Evolutionary conservation across 2,329 filamentous ascomycete species (phyloP).

Genomic region (Drechslera avenae): DNA sequence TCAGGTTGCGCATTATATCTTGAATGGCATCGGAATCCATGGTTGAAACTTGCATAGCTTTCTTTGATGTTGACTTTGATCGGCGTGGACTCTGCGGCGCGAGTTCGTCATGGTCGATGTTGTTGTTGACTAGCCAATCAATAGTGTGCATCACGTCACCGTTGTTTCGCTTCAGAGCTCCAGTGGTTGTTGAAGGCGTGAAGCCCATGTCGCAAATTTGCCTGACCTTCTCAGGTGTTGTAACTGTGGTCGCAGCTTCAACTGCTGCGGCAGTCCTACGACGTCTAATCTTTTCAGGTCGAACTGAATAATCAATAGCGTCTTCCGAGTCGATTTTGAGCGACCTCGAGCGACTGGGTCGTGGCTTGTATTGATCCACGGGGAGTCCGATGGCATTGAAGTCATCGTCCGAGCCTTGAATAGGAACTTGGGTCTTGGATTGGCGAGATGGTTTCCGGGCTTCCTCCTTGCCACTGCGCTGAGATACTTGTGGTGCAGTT

Average conservation of each 20-base stretch:
- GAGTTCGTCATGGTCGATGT: conserved; percentile 36
- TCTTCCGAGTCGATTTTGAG: conserved; percentile 25
- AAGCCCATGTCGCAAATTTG: conserved; percentile 47
- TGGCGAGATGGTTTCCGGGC: conserved; percentile 1
- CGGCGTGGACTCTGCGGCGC: conserved; percentile 24
- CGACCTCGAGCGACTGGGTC: conserved; percentile 47
- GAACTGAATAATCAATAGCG: conserved; percentile 37
- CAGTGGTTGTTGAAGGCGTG: conserved; percentile 36
- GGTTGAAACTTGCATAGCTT: background rate
- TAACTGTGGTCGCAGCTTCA: conserved; percentile 5
- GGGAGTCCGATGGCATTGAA: conserved; percentile 28
- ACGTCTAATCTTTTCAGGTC: conserved; percentile 36
- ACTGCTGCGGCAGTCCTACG: conserved; percentile 27
- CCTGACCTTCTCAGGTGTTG: conserved; percentile 39
- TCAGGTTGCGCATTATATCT: conserved; percentile 9
- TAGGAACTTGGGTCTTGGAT: conserved; percentile 3
- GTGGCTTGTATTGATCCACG: conserved; percentile 45
- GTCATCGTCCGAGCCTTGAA: conserved; percentile 32
- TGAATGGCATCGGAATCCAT: conserved; percentile 8
- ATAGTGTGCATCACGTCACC: conserved; percentile 39
- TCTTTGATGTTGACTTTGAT: conserved; percentile 3
- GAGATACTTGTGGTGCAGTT: background rate
- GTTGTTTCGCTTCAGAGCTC: conserved; percentile 32
- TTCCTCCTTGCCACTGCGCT: background rate
- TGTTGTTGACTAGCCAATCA: conserved; percentile 40